Base-by-base conservation (phyloP, 352 stramenopile genomes). In the Pythium rishiriense region DNA sequence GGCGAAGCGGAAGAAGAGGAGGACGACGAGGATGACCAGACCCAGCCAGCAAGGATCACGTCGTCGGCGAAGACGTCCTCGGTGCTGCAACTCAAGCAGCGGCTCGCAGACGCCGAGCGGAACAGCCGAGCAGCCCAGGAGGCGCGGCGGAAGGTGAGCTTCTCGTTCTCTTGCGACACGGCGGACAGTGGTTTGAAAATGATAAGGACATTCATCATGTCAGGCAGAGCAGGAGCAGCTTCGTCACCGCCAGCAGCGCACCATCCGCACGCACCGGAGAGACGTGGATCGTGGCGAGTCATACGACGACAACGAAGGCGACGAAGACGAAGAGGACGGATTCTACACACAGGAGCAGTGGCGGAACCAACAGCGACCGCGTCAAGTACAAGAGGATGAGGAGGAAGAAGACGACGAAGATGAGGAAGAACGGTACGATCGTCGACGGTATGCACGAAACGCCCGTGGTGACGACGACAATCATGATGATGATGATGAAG, bases 51-150 rank as follows among this genome's bases (percentile, higher is more conserved):
- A 21, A 58, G 61, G n/a, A 37, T 64, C 37, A 6, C 42, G n/a
- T 22, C 49, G 7, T 50, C 64, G 6, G 24, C 28, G 12, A 66
- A 63, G 41, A 52, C 52, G 19, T 64, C 65, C 0, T 72, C 75
- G 3, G 70, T 86, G 42, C 57, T 78, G 14, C 68, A 79, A 41
- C 61, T 88, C 11, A 78, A 79, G 39, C 73, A 71, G 52, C 70
- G 69, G 31, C 59, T 86, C 4, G 68, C 72, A n/a, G 66, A 81
- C 15, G 76, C 76, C 28, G 76, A 88, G 51, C 70, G 60, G 45
- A 61, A 62, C 8, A 83, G 60, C 29, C 57, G 73, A 48, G 75
- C 70, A 45, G 75, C 66, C 0, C 59, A 71, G 48, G 65, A 77
- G 17, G 76, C 73, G 8, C 55, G 76, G 45, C 62, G 49, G 17